Percentiles rank a stretch among this genome's conserved stretches.
Evolutionary conservation across 208 protist species (phyloP).

Genomic region (Acanthamoeba divionensis): DNA sequence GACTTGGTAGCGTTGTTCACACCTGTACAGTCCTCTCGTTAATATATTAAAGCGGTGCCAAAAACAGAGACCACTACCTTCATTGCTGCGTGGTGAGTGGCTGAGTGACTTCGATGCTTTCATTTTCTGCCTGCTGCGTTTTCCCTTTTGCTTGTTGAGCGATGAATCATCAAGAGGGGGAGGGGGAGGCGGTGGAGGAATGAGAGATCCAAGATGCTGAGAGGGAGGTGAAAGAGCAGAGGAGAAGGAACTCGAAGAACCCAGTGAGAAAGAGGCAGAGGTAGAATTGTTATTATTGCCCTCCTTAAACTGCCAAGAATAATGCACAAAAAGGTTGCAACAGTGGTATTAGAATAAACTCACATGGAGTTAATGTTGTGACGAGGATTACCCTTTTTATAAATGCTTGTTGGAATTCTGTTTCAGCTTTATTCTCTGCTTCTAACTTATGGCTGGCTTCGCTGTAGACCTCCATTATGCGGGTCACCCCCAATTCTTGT

Average conservation of each 20-base stretch:
- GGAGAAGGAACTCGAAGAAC: too few relatives aligned
- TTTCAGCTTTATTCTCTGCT: neutral
- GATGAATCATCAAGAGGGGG: neutral
- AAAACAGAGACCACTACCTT: too few relatives aligned
- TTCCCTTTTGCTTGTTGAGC: neutral
- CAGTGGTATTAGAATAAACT: too few relatives aligned
- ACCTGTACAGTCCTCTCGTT: too few relatives aligned
- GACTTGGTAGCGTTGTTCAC: neutral
- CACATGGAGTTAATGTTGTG: too few relatives aligned
- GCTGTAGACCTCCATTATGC: slow-evolving; percentile 24
- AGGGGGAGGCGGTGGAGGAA: neutral
- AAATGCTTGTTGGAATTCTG: slow-evolving; percentile 20
- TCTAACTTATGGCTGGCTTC: neutral
- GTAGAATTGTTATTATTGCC: too few relatives aligned
- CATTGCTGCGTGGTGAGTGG: neutral
- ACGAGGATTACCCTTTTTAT: neutral
- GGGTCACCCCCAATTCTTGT: slow-evolving; percentile 36
- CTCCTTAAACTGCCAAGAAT: too few relatives aligned
- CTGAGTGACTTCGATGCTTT: neutral
- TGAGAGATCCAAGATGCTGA: neutral
- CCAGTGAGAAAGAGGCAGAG: too few relatives aligned
- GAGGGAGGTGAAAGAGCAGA: too few relatives aligned
- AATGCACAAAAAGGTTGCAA: too few relatives aligned
- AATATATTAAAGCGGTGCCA: too few relatives aligned
- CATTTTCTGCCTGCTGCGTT: neutral